These are phyloP conservation scores for Myxozyma monticola DNA, from an alignment of 805 yeast species.

Conservation along the genomic window DNA sequence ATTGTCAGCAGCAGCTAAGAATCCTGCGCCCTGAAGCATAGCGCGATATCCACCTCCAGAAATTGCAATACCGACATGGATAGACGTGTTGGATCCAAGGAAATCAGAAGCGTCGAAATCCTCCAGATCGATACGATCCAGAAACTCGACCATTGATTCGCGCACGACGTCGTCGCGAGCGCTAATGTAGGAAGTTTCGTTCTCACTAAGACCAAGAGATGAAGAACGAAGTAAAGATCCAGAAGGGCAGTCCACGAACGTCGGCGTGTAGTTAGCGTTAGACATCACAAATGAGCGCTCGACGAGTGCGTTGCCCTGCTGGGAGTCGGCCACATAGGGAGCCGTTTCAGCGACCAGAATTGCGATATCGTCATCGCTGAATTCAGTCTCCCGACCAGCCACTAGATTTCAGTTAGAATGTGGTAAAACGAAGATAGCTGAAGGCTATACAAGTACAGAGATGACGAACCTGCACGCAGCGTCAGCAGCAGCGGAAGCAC, in stretches of 20 bases:
- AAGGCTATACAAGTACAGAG: too few relatives aligned
- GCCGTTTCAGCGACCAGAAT: neutral
- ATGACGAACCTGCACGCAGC: too few relatives aligned
- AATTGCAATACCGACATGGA: constrained; percentile 49
- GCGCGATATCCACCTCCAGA: constrained; percentile 94
- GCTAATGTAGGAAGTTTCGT: constrained; percentile 32
- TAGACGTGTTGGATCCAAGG: constrained; percentile 31
- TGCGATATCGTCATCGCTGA: constrained; percentile 4
- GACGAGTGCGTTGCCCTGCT: neutral
- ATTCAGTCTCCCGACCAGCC: too few relatives aligned
- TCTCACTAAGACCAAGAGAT: constrained; percentile 7
- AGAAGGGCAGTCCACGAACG: constrained; percentile 7
- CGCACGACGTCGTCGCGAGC: constrained; percentile 25
- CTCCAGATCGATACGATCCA: constrained; percentile 47
- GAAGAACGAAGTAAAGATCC: constrained; percentile 20
- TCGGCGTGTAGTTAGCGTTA: constrained; percentile 6
- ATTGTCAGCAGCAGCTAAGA: constrained; percentile 73
- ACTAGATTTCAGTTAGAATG: too few relatives aligned
- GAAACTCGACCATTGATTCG: constrained; percentile 44
- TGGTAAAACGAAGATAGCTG: too few relatives aligned
- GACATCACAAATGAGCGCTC: neutral
- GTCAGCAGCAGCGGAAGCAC: too few relatives aligned
- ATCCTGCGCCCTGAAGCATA: constrained; percentile 81
- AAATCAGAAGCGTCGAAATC: constrained; percentile 48
- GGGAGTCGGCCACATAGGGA: neutral